Evolutionary conservation across 2,329 filamentous ascomycete genomes (phyloP), one percentile per base, ranked within the genome.

Genomic region (Fusarium praegraminearum): DNA sequence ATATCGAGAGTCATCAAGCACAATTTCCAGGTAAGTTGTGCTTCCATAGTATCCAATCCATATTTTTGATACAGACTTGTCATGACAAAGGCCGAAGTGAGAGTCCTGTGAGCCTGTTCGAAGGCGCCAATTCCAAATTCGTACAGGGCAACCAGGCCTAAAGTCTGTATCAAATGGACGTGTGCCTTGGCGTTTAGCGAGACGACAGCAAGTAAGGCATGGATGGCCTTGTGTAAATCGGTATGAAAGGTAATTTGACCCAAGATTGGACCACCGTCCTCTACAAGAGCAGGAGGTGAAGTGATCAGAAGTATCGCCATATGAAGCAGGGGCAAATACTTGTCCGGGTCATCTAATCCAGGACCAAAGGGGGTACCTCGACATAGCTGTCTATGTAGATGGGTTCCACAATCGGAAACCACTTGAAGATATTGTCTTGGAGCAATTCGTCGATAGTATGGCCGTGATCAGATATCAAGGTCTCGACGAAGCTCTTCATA

Each of bases 1-100:
- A 10, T 28, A 16, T 63, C 60, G 2, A 63, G 43, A 3, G 30
- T 32, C 30, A 65, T 46, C 0, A 61, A 24, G 20, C 44, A 35
- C 3, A 66, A 4, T 16, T 16, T 22, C 56, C 41, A 67, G 13
- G 33, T 28, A 4, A 52, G 6, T 1, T 15, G n/a, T 16, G 15
- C 4, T 13, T 61, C 28, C 2, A 10, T 16, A 22, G 20, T 22
- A 7, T 32, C 28, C 3, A 7, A 12, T 5, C 3, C 11, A 13
- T 4, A 16, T 6, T 41, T 7, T 3, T 3, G 6, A 6, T 4
- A 13, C 13, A 46, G 2, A 7, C 10, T 22, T 3, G 22, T 26
- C 45, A 61, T 33, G 1, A 15, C 16, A 0, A 61, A 30, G 7
- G 40, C 46, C 0, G 32, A 52, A 4, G 15, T 44, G 3, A 66